These are phyloP conservation scores for Lasiodiplodia gonubiensis DNA, from an alignment of 2,329 filamentous ascomycete genomes.

Conservation along the genomic window DNA sequence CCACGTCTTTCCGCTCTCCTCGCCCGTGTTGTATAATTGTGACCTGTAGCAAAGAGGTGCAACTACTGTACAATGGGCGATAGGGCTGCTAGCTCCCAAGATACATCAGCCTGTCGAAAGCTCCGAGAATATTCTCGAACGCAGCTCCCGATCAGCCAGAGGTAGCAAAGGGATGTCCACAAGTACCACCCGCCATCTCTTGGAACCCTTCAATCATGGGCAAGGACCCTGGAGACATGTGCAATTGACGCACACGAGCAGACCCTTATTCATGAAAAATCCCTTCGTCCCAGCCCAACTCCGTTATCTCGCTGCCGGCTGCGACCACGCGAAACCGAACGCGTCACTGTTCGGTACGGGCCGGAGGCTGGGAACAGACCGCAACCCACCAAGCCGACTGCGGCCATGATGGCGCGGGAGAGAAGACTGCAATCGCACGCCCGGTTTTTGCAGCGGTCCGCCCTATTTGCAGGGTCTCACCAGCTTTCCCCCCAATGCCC, in stretches of 20 bases:
- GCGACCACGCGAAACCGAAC: not conserved
- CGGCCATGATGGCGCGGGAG: not conserved
- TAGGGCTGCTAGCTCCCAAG: not conserved
- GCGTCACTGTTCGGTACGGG: not conserved
- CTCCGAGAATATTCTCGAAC: not conserved
- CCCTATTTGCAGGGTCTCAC: not conserved
- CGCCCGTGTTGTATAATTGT: not conserved
- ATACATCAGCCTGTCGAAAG: not conserved
- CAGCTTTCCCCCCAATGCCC: not conserved
- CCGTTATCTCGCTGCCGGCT: not conserved
- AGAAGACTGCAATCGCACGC: not conserved
- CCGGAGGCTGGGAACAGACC: not conserved
- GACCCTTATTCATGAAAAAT: not conserved
- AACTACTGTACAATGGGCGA: not conserved
- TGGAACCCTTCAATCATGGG: not conserved
- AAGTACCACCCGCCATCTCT: not conserved
- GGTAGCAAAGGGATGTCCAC: not conserved
- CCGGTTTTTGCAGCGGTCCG: not conserved
- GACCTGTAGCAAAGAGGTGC: not conserved
- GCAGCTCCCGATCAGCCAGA: not conserved
- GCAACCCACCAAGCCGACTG: not conserved
- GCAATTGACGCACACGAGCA: not conserved
- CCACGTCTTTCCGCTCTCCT: not conserved
- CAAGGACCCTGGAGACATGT: not conserved
- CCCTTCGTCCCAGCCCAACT: not conserved